Conservation (phyloP, 306 rosid genomes). For the Citrullus amarus region DNA sequence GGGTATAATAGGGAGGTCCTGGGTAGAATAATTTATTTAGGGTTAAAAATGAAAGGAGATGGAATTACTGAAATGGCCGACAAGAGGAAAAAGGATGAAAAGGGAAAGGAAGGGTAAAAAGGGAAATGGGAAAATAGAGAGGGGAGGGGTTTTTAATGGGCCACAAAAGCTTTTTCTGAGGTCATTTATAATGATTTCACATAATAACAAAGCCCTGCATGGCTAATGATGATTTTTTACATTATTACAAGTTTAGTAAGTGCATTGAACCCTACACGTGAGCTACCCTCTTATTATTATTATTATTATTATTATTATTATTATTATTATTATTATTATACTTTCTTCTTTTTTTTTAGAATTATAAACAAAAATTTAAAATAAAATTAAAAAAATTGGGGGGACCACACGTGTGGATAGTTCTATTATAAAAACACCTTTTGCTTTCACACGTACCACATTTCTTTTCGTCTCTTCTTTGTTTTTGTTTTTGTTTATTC, state of each 20-base stretch:
- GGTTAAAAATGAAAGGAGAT: background rate
- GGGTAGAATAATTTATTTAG: background rate
- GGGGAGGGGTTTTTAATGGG: background rate
- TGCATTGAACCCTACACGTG: conserved; percentile 96
- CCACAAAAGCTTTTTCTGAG: conserved; percentile 30
- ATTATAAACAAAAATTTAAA: no score
- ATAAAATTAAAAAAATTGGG: background rate
- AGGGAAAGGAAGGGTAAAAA: background rate
- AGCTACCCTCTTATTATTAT: conserved; percentile 17
- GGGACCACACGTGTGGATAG: conserved; percentile 54
- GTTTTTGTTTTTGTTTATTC: no score
- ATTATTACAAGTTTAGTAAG: conserved; percentile 79
- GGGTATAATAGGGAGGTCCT: background rate
- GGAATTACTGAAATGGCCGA: background rate
- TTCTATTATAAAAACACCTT: background rate
- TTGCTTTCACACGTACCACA: background rate
- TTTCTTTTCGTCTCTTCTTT: background rate
- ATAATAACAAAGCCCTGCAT: conserved; percentile 84
- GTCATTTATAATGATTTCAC: conserved; percentile 85
- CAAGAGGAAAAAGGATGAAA: background rate
- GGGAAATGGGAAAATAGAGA: conserved; percentile 2
- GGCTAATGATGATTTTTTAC: conserved; percentile 81
- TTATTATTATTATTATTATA: background rate
- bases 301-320: no score
- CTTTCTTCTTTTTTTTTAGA: conserved; percentile 2